Evolutionary conservation across 208 protist species (phyloP).

Genomic region (Trypanosoma scelopori): DNA sequence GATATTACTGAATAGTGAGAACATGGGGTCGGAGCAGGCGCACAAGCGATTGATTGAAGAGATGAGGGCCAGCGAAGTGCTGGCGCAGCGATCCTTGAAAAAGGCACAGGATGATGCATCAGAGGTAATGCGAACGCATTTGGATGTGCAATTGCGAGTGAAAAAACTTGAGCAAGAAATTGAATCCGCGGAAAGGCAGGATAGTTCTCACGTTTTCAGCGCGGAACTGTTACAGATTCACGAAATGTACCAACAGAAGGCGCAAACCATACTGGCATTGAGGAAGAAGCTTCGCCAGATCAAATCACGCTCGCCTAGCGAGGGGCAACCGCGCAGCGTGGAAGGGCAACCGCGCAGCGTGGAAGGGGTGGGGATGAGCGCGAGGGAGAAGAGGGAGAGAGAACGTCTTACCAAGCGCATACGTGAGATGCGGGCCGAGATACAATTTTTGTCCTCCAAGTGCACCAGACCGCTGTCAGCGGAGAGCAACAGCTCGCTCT

Average conservation of each 20-base stretch:
- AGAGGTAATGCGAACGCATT: conserved; percentile 47
- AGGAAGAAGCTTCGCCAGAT: conserved; percentile 30
- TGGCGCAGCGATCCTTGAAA: conserved; percentile 59
- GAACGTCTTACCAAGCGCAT: conserved; percentile 54
- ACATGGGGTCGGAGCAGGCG: conserved; percentile 36
- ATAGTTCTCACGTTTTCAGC: conserved; percentile 19
- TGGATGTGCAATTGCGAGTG: conserved; percentile 40
- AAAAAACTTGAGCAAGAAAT: conserved; percentile 36
- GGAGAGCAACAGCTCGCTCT: neutral
- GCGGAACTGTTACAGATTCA: conserved; percentile 29
- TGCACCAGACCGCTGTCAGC: neutral
- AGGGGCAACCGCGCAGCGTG: neutral
- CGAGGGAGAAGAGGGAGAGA: conserved; percentile 36
- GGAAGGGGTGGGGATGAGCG: neutral
- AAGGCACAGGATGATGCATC: conserved; percentile 55
- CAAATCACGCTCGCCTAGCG: neutral
- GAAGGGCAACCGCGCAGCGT: neutral
- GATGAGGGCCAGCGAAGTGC: conserved; percentile 55
- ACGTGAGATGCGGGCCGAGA: conserved; percentile 37
- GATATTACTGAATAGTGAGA: conserved; percentile 48
- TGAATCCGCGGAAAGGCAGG: conserved; percentile 21
- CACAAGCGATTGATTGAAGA: conserved; percentile 57
- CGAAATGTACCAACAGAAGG: conserved; percentile 40
- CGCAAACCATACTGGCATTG: conserved; percentile 32
- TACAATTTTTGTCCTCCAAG: conserved; percentile 11